Base-by-base conservation (phyloP, 768 basidiomycete genomes). In the Serpula lacrymans region DNA sequence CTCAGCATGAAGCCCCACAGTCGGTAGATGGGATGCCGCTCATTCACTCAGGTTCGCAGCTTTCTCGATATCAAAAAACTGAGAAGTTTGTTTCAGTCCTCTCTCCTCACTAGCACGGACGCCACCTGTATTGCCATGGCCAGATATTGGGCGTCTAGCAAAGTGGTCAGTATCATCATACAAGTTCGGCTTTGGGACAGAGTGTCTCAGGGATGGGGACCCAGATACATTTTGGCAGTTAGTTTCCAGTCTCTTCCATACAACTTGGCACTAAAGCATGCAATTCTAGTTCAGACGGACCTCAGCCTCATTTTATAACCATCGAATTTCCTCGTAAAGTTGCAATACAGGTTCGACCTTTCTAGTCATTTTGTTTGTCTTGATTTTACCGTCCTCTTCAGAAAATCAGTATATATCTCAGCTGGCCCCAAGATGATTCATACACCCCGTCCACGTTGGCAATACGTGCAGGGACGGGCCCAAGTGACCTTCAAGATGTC, bases 151-250 rank as follows among this genome's bases (percentile, higher is more conserved):
- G 7, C 72, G 79, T 30, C 77, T 89, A 24, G 96, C 88, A 31
- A 85, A 85, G 52, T 99, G 95, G 96, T 86, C 90, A 9, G 95
- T 98, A 3, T 97, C 94, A 10, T 93, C 88, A 0, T 91, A 79
- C 66, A 99, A 99, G 61, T 96, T 94, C 47, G 94, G 94, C 1
- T 97, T 94, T 59, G 93, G 95, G 6, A 82, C 91, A 27, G 92
- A 96, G 57, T 93, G 93, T 61, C 69, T 98, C 31, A 75, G 82
- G 20, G 94, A 97, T 52, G 78, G 79, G 24, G 87, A 95, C 55
- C 83, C 88, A 22, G 84, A 88, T 28, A 97, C 94, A 0, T 95
- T 97, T 58, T 98, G 96, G 96, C 96, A 98, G 94, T 98, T 61
- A 61, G 91, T 74, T 6, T 27, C 21, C n/a, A n/a, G 35, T 39